These are phyloP conservation scores for Mycena floridula DNA, from an alignment of 768 basidiomycete genomes.

Conservation along the genomic window DNA sequence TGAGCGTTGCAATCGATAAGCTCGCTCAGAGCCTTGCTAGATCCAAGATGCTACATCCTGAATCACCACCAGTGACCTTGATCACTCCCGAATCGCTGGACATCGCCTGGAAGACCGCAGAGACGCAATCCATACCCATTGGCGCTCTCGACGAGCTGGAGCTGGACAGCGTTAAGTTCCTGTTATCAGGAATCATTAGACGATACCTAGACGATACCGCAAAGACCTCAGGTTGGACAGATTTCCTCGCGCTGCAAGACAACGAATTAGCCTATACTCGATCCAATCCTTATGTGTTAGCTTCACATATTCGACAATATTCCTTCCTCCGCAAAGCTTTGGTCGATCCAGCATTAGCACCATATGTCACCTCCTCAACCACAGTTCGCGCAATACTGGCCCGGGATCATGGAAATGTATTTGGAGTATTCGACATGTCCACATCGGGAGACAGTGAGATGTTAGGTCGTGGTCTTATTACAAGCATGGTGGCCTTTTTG, in stretches of 20 bases:
- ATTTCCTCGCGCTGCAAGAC: conserved; percentile 48
- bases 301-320: conserved; percentile 48
- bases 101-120: conserved; percentile 36
- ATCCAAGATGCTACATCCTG: conserved; percentile 15
- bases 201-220: conserved; percentile 31
- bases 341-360: conserved; percentile 13
- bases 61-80: conserved; percentile 10
- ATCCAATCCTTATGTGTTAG: conserved; percentile 43
- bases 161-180: conserved; percentile 50
- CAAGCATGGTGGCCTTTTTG: no score
- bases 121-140: conserved; percentile 17
- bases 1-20: conserved; percentile 31
- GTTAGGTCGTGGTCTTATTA: no score
- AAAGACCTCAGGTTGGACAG: conserved; percentile 32
- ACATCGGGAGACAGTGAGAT: conserved; percentile 45
- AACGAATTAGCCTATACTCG: conserved; percentile 46
- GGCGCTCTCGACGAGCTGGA: conserved; percentile 42
- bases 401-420: conserved; percentile 61
- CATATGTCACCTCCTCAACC: conserved; percentile 33
- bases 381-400: conserved; percentile 47
- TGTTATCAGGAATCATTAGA: conserved; percentile 44
- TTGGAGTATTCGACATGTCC: conserved; percentile 60
- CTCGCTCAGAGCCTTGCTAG: conserved; percentile 22
- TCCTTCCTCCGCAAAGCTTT: conserved; percentile 40
- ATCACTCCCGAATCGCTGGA: conserved; percentile 37